Evolutionary conservation across 2,329 filamentous ascomycete genomes (phyloP).

Genomic region (Aphanoascus verrucosus): DNA sequence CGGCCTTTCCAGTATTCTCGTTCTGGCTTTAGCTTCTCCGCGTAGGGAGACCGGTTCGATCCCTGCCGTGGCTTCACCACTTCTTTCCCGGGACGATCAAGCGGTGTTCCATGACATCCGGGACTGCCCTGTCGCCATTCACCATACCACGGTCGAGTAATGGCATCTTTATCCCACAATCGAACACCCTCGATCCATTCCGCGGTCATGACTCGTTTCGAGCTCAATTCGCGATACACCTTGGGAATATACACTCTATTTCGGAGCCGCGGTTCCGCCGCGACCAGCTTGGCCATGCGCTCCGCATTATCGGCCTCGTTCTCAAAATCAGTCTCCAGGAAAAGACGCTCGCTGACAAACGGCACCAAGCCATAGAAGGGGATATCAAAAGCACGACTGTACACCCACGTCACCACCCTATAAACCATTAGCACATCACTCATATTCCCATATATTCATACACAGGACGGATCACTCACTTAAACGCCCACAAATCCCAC

Average conservation of each 20-base stretch:
- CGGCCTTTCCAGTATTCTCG: slow-evolving; percentile 67
- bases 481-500: slow-evolving; percentile 95
- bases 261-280: slow-evolving; percentile 61
- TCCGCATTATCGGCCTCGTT: slow-evolving; percentile 85
- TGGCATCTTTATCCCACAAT: slow-evolving; percentile 79
- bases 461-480: too few species aligned
- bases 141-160: slow-evolving; percentile 67
- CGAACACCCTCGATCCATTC: slow-evolving; percentile 96
- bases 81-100: slow-evolving; percentile 44
- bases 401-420: slow-evolving; percentile 68
- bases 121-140: slow-evolving; percentile 66
- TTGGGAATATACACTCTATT: slow-evolving; percentile 79
- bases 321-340: slow-evolving; percentile 86
- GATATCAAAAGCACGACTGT: slow-evolving; percentile 83
- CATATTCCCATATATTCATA: too few species aligned
- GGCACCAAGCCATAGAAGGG: slow-evolving; percentile 84
- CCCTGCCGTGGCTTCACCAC: slow-evolving; percentile 23
- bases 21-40: slow-evolving; percentile 63
- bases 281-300: slow-evolving; percentile 67
- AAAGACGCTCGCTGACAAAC: slow-evolving; percentile 83
- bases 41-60: slow-evolving; percentile 17
- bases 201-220: slow-evolving; percentile 75
- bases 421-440: too few species aligned
- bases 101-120: slow-evolving; percentile 57
- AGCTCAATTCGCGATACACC: slow-evolving; percentile 72